phyloP scores from a whole-genome alignment of 768 basidiomycete species.

The Pholiota conissans region DNA sequence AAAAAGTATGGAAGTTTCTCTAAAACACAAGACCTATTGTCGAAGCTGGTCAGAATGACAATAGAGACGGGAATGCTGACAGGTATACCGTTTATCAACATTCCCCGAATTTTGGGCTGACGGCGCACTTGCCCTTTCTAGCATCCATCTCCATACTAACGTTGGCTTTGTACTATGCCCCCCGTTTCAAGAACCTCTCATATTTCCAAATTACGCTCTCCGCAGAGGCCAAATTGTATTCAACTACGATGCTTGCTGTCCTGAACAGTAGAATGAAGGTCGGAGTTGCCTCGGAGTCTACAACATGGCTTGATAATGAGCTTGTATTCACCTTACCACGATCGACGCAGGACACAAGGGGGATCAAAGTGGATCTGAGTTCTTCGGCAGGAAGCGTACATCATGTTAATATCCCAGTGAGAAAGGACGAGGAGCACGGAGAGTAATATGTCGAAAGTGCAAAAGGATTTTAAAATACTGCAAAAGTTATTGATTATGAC shows the following conservation, averaged over 20 bases:
- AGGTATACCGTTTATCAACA: neutral
- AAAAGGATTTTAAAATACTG: no score
- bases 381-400: no score
- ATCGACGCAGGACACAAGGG: no score
- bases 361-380: no score
- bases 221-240: neutral
- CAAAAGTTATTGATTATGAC: no score
- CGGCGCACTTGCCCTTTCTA: neutral
- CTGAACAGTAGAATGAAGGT: neutral
- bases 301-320: neutral
- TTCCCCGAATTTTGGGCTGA: neutral
- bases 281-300: neutral
- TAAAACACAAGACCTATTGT: neutral
- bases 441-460: no score
- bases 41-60: neutral
- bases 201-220: neutral
- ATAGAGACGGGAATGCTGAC: neutral
- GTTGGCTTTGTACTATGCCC: neutral
- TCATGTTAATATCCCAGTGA: no score
- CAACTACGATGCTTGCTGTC: no score
- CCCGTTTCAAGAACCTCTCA: neutral
- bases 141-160: neutral
- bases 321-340: neutral
- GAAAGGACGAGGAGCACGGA: no score
- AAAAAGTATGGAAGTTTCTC: neutral